phyloP scores from a whole-genome alignment of 257 asterid genomes.

The Scutellaria galericulata region DNA sequence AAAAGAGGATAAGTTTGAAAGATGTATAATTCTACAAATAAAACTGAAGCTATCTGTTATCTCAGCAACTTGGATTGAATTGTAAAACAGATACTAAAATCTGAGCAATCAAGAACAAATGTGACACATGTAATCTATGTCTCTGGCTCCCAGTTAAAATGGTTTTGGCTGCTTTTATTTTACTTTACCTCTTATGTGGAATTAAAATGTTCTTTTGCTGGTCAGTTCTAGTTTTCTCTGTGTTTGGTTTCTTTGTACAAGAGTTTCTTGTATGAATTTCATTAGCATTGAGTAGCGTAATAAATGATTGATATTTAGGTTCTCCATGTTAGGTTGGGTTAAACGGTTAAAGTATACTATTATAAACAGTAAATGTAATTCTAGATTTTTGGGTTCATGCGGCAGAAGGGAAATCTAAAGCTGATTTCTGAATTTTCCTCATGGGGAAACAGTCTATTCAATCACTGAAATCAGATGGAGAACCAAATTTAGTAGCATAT shows the following conservation, averaged over 20 bases:
- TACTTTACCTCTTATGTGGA: too few species aligned
- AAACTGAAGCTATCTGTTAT: constrained; percentile 8
- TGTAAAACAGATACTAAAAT: background rate
- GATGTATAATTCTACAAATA: background rate
- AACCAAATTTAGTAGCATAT: background rate
- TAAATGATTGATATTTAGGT: constrained; percentile 2
- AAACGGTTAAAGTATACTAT: background rate
- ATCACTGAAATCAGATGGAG: background rate
- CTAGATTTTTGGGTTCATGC: background rate
- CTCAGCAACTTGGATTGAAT: background rate
- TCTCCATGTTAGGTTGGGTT: background rate
- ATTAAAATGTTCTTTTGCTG: too few species aligned
- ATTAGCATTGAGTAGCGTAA: too few species aligned
- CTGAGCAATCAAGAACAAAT: background rate
- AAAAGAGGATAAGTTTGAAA: background rate
- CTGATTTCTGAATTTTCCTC: background rate
- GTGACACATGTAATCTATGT: background rate
- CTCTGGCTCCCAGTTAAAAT: too few species aligned
- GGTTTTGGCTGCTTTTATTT: too few species aligned
- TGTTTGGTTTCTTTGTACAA: too few species aligned
- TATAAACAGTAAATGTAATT: background rate
- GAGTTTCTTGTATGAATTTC: too few species aligned
- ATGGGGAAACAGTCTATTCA: background rate
- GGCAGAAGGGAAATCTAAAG: background rate
- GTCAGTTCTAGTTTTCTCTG: too few species aligned